Percentiles rank a stretch among this genome's conserved stretches.
These are phyloP conservation scores for Smithsoniella earleae DNA, from an alignment of 163 green algal species.

Conservation along the genomic window DNA sequence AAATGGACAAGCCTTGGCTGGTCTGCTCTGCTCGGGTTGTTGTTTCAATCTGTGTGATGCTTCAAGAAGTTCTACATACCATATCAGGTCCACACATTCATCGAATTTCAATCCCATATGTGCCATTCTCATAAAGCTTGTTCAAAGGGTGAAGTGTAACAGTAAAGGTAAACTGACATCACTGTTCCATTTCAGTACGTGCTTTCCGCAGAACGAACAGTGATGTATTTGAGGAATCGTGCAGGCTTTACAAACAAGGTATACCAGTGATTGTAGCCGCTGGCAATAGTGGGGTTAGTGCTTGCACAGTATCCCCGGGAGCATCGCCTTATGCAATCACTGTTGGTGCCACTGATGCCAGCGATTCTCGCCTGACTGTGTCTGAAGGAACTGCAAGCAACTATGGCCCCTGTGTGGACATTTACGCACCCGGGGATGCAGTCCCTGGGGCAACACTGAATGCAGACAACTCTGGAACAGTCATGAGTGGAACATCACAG, in stretches of 20 bases:
- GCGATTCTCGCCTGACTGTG: neutral
- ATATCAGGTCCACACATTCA: neutral
- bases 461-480: neutral
- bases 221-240: no score
- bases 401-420: neutral
- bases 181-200: neutral
- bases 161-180: neutral
- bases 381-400: neutral
- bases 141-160: neutral
- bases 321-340: conserved; percentile 45
- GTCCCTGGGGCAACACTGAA: neutral
- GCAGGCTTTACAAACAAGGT: conserved; percentile 34
- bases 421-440: conserved; percentile 4
- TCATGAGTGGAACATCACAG: conserved; percentile 13
- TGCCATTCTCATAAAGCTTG: neutral
- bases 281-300: conserved; percentile 59
- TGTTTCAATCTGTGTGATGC: no score
- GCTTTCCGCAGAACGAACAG: no score
- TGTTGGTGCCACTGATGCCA: conserved; percentile 39
- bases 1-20: no score
- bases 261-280: conserved; percentile 48
- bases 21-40: no score
- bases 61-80: no score
- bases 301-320: conserved; percentile 51
- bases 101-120: neutral